phyloP scores from a whole-genome alignment of 1,139 yeast genomes.

The Yarrowia galli region DNA sequence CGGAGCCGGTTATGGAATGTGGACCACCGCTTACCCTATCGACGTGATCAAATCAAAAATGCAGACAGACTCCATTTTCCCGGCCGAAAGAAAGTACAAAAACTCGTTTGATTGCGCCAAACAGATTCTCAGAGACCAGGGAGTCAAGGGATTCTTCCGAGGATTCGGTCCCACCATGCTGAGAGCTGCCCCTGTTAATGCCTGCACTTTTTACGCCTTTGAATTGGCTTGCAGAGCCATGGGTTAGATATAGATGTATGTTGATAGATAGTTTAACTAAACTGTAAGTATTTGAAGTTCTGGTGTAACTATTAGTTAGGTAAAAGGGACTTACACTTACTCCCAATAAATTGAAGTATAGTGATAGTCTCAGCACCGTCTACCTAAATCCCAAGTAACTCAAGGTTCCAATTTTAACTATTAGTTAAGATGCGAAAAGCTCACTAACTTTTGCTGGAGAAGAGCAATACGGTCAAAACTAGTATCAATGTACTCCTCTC shows the following conservation, averaged over 20 bases:
- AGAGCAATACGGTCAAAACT: too few species aligned
- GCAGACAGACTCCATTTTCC: slow-evolving; percentile 79
- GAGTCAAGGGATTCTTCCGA: slow-evolving; percentile 78
- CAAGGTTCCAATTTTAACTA: too few species aligned
- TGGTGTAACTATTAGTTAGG: too few species aligned
- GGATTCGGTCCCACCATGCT: slow-evolving; percentile 90
- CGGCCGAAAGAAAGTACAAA: slow-evolving; percentile 55
- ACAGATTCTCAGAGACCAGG: slow-evolving; percentile 62
- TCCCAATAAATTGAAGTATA: too few species aligned
- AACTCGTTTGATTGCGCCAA: slow-evolving; percentile 63
- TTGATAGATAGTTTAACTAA: neutral
- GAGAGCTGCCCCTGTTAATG: slow-evolving; percentile 97
- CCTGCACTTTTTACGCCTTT: slow-evolving; percentile 92
- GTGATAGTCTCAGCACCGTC: too few species aligned
- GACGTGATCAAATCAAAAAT: slow-evolving; percentile 86
- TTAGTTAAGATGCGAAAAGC: too few species aligned
- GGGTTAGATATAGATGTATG: slow-evolving; percentile 41
- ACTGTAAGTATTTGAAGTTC: too few species aligned
- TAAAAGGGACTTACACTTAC: too few species aligned
- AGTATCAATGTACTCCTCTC: too few species aligned
- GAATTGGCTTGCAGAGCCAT: slow-evolving; percentile 69
- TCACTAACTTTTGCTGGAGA: too few species aligned
- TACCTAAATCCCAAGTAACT: too few species aligned
- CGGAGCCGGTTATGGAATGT: slow-evolving; percentile 82
- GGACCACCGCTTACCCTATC: slow-evolving; percentile 82